These are phyloP conservation scores for Lepidium campestre DNA, from an alignment of 441 rosid genomes.

Conservation along the genomic window DNA sequence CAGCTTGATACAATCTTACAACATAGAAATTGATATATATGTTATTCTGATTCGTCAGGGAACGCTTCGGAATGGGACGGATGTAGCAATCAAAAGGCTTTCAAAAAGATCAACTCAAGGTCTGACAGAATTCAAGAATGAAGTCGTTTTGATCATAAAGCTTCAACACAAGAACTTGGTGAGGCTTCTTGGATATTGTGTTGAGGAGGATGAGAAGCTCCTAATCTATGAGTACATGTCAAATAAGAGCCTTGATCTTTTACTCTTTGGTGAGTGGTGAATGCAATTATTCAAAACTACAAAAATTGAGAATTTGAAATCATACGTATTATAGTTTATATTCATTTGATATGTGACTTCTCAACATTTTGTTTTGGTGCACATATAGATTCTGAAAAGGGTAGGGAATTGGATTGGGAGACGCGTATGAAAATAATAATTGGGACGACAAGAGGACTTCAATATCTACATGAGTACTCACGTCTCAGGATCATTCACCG, in stretches of 20 bases:
- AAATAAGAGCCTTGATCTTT: neutral
- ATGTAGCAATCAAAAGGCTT: constrained; percentile 53
- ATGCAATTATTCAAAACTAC: neutral
- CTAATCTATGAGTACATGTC: neutral
- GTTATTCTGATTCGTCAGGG: constrained; percentile 25
- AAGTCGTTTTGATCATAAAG: constrained; percentile 42
- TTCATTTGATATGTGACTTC: neutral
- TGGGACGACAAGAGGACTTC: constrained; percentile 43
- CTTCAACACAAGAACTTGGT: constrained; percentile 60
- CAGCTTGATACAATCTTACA: neutral
- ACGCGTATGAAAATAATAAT: neutral
- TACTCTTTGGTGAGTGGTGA: constrained; percentile 2
- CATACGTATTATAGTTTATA: neutral
- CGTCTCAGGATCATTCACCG: constrained; percentile 36
- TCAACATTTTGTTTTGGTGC: neutral
- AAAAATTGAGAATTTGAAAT: neutral
- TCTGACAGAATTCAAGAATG: constrained; percentile 44
- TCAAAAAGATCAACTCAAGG: constrained; percentile 51
- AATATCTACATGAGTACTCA: constrained; percentile 43
- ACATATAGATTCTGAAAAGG: neutral
- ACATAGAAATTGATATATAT: neutral
- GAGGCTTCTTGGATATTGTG: constrained; percentile 28
- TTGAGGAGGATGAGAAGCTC: neutral
- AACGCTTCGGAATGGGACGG: constrained; percentile 29
- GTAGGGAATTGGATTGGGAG: constrained; percentile 22